Percentiles rank a stretch among this genome's conserved stretches.
Evolutionary conservation across 495 filamentous ascomycete species (phyloP).

Genomic region (Tuber borchii): DNA sequence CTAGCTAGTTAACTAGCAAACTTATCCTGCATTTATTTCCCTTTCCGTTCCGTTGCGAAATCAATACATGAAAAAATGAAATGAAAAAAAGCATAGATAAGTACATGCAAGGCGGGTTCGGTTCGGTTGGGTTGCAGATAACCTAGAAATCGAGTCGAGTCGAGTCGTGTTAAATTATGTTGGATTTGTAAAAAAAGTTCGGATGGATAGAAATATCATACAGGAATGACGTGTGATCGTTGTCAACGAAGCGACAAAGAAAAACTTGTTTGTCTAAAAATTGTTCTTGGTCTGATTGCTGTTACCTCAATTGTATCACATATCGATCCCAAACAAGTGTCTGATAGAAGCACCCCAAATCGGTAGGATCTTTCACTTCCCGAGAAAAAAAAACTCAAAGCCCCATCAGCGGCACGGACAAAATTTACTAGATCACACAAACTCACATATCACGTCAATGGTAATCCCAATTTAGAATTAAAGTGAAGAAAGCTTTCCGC

Average conservation of each 20-base stretch:
- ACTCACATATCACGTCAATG: background rate
- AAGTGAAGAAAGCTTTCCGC: slow-evolving; percentile 2
- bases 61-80: background rate
- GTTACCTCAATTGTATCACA: background rate
- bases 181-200: background rate
- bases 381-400: too few species aligned
- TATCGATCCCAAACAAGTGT: background rate
- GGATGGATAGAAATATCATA: background rate
- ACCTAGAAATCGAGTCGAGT: too few species aligned
- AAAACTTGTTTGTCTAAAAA: background rate
- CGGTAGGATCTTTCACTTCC: background rate
- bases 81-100: background rate
- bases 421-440: background rate
- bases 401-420: background rate
- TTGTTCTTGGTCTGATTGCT: background rate
- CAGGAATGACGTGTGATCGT: background rate
- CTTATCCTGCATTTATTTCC: background rate
- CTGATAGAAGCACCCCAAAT: background rate
- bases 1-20: background rate
- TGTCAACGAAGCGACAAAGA: background rate
- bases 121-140: background rate
- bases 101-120: background rate
- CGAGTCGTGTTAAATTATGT: background rate
- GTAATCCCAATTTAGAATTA: background rate
- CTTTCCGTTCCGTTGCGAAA: background rate